Evolutionary conservation across 768 basidiomycete genomes (phyloP).

Genomic region (Lentinula lateritia): DNA sequence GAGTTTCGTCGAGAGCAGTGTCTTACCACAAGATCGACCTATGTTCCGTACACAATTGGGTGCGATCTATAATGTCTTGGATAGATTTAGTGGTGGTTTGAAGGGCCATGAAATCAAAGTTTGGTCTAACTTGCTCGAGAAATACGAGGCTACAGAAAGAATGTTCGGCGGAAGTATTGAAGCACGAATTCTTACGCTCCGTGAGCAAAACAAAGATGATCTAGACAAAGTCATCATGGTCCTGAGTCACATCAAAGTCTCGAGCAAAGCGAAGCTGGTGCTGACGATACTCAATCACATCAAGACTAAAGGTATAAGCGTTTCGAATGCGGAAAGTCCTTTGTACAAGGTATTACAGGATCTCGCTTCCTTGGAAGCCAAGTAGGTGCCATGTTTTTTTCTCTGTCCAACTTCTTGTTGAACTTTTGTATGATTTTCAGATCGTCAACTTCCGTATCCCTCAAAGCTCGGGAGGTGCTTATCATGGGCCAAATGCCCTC

Average conservation of each 20-base stretch:
- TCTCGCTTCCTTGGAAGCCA: conserved; percentile 84
- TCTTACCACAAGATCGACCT: conserved; percentile 74
- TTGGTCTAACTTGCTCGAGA: conserved; percentile 69
- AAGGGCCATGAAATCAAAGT: conserved; percentile 82
- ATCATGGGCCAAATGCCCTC: conserved; percentile 96
- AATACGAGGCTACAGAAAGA: conserved; percentile 84
- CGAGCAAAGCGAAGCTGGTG: conserved; percentile 86
- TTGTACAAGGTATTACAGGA: conserved; percentile 75
- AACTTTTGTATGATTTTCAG: conserved; percentile 26
- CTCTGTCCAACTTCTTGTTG: not conserved
- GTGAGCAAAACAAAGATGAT: conserved; percentile 90
- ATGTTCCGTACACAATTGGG: conserved; percentile 73
- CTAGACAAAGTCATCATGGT: conserved; percentile 88
- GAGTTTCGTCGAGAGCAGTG: conserved; percentile 73
- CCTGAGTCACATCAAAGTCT: conserved; percentile 93
- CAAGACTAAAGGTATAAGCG: conserved; percentile 72
- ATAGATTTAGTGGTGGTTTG: conserved; percentile 74
- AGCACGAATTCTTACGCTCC: conserved; percentile 80
- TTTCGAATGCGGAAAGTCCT: conserved; percentile 68
- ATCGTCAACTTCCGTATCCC: conserved; percentile 84
- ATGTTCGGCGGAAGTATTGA: conserved; percentile 94
- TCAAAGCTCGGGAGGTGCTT: conserved; percentile 96
- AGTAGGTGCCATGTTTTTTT: conserved; percentile 40
- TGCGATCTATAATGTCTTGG: conserved; percentile 68
- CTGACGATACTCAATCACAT: conserved; percentile 85